Conservation (phyloP, 352 stramenopile species). For the Globisporangium barbulae region DNA sequence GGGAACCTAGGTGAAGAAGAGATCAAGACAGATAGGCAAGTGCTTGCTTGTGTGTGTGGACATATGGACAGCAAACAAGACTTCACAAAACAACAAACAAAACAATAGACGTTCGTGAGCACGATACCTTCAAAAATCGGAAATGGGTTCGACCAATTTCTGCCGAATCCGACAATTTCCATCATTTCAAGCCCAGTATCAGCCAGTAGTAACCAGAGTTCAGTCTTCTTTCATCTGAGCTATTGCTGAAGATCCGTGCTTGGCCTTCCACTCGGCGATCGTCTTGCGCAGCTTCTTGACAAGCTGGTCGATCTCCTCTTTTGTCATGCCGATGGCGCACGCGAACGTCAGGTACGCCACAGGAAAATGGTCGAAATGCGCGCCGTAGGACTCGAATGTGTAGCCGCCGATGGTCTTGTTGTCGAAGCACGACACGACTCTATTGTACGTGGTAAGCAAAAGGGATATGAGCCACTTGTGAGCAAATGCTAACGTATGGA, state of each 20-base stretch:
- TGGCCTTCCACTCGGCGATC: constrained; percentile 81
- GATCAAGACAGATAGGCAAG: not conserved
- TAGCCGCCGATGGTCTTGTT: constrained; percentile 89
- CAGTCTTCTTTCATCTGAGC: constrained; percentile 8
- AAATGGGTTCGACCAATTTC: constrained; percentile 8
- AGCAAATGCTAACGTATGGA: not conserved
- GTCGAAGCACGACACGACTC: constrained; percentile 86
- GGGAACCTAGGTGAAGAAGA: constrained; percentile 1
- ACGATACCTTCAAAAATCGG: not conserved
- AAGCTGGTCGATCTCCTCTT: constrained; percentile 92
- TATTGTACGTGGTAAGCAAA: constrained; percentile 11
- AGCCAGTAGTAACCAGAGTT: constrained; percentile 3
- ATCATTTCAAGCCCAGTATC: not conserved
- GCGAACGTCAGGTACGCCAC: constrained; percentile 96
- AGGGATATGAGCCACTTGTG: not conserved
- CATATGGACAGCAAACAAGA: constrained; percentile 8
- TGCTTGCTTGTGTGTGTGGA: constrained; percentile 4
- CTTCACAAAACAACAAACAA: not conserved
- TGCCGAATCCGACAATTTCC: too few relatives aligned
- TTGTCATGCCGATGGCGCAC: constrained; percentile 93
- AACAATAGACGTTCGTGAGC: constrained; percentile 13
- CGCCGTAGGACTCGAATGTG: constrained; percentile 93
- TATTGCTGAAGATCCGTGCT: constrained; percentile 18
- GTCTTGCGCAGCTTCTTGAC: constrained; percentile 90
- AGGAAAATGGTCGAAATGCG: constrained; percentile 85